A percentile compares a stretch with the other conserved stretches of the same genome.
Evolutionary conservation across 352 stramenopile genomes (phyloP).

Genomic region (Pythium aquatile): DNA sequence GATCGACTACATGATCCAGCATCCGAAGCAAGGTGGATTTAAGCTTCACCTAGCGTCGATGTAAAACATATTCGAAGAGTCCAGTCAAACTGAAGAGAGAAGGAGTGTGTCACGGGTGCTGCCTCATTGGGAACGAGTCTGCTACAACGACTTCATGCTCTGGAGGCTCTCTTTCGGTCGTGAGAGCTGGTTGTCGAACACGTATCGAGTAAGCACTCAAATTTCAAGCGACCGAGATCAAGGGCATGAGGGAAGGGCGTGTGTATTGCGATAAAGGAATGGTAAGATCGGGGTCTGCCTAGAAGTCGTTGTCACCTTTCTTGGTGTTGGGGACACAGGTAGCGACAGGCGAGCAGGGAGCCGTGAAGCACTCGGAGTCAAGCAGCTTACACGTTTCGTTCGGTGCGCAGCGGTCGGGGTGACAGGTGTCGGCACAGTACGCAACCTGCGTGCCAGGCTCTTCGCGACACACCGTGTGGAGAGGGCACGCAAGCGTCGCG

Average conservation of each 20-base stretch:
- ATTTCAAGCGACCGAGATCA: background rate
- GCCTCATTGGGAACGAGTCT: too few relatives aligned
- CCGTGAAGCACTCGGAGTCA: conserved; percentile 48
- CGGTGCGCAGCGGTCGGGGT: conserved; percentile 44
- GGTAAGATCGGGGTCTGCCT: background rate
- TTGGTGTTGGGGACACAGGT: conserved; percentile 45
- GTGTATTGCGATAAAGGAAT: conserved; percentile 1
- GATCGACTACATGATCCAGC: too few relatives aligned
- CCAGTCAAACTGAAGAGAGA: too few relatives aligned
- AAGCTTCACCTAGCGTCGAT: too few relatives aligned
- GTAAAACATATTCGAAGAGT: too few relatives aligned
- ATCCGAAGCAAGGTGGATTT: too few relatives aligned
- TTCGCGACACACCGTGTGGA: conserved; percentile 43
- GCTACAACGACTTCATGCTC: too few relatives aligned
- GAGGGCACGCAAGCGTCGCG: conserved; percentile 43
- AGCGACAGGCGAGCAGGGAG: conserved; percentile 50
- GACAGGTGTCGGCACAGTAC: conserved; percentile 57
- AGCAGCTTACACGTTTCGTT: conserved; percentile 46
- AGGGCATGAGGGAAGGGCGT: background rate
- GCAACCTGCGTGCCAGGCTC: conserved; percentile 32
- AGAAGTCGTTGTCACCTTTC: conserved; percentile 6
- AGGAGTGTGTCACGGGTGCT: too few relatives aligned
- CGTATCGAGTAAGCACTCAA: too few relatives aligned
- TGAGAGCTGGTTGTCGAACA: too few relatives aligned
- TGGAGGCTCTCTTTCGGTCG: too few relatives aligned